Evolutionary conservation across 2,329 filamentous ascomycete species (phyloP), one percentile per base, ranked within the genome.

Genomic region (Aureobasidium lini): DNA sequence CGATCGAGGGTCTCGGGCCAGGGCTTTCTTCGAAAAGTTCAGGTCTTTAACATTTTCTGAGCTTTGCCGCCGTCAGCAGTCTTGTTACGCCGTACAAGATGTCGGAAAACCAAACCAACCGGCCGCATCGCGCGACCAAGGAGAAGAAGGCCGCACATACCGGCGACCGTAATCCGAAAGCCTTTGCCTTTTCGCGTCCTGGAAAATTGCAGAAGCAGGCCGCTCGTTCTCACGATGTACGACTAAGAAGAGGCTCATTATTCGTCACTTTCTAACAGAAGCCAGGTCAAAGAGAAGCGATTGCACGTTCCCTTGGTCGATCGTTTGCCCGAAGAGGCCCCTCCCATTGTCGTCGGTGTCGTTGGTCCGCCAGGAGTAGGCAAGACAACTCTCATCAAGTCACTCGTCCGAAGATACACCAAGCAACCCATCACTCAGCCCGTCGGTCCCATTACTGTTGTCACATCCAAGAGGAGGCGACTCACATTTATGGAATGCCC

Each of bases 241-340:
- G 77, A 42, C 6, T 13, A 23, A 23, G 31, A 2, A 3, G 15
- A 6, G 15, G n/a, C 28, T 11, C 9, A 13, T 18, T n/a, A 16
- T 47, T 48, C 3, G 42, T 32, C 39, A 36, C n/a, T 18, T 6
- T 13, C 53, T 60, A 40, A 63, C 43, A 32, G n/a, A 6, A 43
- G 13, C 11, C 69, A 92, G 88, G 86, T 96, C 74, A 94, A 90
- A 81, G 95, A 99, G 76, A 96, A 95, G 76, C 85, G 93, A 61
- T 81, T 97, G 40, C 95, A 99, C 80, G 94, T 99, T 16, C 94
- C 94, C 46, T 88, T 96, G 72, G 89, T 97, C 76, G 94, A 99
- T 79, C 87, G 95, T 66, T 80, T 97, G 31, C 93, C 94, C 65
- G 93, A 97, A 75, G 94, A 97, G 77, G 89, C 94, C 15, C 92